phyloP scores from a whole-genome alignment of 176 grass and related monocot genomes.

The Cenchrus fungigraminus region DNA sequence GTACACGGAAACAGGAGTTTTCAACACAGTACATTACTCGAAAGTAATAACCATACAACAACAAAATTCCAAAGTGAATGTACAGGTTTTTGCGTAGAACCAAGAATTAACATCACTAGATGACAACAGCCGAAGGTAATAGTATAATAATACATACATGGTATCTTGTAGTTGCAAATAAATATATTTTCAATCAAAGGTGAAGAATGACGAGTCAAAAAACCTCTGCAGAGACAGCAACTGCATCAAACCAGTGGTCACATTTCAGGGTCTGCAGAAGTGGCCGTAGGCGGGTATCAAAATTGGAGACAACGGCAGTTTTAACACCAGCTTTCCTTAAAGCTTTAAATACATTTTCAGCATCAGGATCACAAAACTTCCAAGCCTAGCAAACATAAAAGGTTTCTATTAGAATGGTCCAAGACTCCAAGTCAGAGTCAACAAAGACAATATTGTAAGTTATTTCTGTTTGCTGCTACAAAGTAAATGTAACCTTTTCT shows the following conservation, averaged over 20 bases:
- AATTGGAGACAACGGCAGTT: constrained; percentile 77
- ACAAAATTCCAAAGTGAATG: not conserved
- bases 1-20: not conserved
- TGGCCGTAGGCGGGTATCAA: constrained; percentile 76
- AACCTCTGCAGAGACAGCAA: constrained; percentile 87
- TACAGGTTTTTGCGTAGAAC: not conserved
- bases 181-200: not conserved
- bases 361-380: constrained; percentile 76
- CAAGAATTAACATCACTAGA: not conserved
- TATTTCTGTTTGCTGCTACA: not conserved
- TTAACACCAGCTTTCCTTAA: constrained; percentile 78
- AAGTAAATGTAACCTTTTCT: constrained; percentile 58
- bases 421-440: not conserved
- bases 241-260: constrained; percentile 85
- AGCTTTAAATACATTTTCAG: constrained; percentile 72
- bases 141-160: constrained; percentile 9
- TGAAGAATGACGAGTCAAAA: not conserved
- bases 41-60: not conserved
- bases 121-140: not conserved
- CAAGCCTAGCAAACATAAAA: constrained; percentile 70
- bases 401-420: constrained; percentile 11
- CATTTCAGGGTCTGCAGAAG: constrained; percentile 73
- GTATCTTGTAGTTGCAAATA: not conserved
- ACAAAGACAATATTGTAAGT: not conserved
- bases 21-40: not conserved